Evolutionary conservation across 805 yeast species (phyloP).

Genomic region (Candida manassasensis): DNA sequence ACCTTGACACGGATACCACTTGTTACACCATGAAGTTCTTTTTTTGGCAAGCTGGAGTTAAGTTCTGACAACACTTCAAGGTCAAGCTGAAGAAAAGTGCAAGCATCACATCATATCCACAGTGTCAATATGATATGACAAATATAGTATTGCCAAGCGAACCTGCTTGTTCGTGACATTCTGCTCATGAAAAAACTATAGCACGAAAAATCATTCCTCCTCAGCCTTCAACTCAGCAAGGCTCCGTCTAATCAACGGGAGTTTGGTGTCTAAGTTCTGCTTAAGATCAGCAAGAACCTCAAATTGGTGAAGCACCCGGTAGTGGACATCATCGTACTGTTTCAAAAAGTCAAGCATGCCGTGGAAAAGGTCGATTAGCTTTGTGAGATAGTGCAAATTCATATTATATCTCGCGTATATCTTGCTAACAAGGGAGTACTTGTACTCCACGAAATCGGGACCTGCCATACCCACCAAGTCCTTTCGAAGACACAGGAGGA

Average conservation of each 20-base stretch:
- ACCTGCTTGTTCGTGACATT: too few species aligned
- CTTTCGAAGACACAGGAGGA: constrained; percentile 25
- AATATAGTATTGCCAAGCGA: too few species aligned
- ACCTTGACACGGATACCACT: too few species aligned
- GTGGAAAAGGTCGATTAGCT: constrained; percentile 5
- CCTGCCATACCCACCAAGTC: constrained; percentile 10
- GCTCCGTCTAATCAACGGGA: not conserved
- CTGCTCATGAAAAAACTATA: too few species aligned
- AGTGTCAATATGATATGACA: too few species aligned
- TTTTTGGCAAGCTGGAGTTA: too few species aligned
- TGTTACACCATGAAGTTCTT: too few species aligned
- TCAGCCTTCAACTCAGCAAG: not conserved
- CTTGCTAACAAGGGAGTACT: constrained; percentile 7
- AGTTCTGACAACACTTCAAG: too few species aligned
- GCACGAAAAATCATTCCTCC: too few species aligned
- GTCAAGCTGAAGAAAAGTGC: too few species aligned
- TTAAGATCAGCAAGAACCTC: constrained; percentile 3
- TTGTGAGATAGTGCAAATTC: constrained; percentile 6
- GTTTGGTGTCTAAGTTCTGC: not conserved
- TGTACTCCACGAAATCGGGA: constrained; percentile 6
- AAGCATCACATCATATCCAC: too few species aligned
- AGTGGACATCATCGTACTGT: constrained; percentile 4
- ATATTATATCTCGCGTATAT: constrained; percentile 8
- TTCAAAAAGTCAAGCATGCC: constrained; percentile 3
- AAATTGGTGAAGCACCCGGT: constrained; percentile 6